Percentiles rank a stretch among this genome's conserved stretches.
Evolutionary conservation across 306 rosid species (phyloP).

Genomic region (Canavalia ensiformis): DNA sequence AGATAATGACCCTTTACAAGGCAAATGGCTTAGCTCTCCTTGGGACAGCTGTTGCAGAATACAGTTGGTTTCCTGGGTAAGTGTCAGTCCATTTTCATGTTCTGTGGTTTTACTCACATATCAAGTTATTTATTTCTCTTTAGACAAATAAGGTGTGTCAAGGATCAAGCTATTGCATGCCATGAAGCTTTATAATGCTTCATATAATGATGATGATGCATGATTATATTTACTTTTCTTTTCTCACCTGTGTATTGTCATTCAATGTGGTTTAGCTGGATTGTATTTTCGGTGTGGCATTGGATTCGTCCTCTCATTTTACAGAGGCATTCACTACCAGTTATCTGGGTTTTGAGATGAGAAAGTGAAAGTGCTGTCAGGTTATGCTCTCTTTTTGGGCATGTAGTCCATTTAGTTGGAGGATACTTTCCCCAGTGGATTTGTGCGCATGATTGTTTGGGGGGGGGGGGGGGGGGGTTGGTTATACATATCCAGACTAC

Average conservation of each 20-base stretch:
- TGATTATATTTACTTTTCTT: not conserved
- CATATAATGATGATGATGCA: slow-evolving; percentile 3
- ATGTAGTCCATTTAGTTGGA: slow-evolving; percentile 4
- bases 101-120: slow-evolving; percentile 35
- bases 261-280: slow-evolving; percentile 27
- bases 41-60: slow-evolving; percentile 70
- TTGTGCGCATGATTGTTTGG: not conserved
- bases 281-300: slow-evolving; percentile 12
- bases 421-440: too few species aligned
- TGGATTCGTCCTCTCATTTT: slow-evolving; percentile 9
- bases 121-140: slow-evolving; percentile 34
- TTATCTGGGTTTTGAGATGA: slow-evolving; percentile 12
- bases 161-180: slow-evolving; percentile 27
- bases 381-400: slow-evolving; percentile 16
- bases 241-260: not conserved
- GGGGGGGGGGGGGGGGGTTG: too few species aligned
- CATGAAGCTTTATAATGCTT: not conserved
- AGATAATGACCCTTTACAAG: slow-evolving; percentile 83
- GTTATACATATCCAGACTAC: not conserved
- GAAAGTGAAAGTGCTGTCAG: not conserved
- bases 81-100: slow-evolving; percentile 48
- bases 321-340: not conserved
- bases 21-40: slow-evolving; percentile 76
- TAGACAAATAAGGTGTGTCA: not conserved
- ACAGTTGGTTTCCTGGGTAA: slow-evolving; percentile 99